Base-by-base conservation (phyloP, 495 filamentous ascomycete species). In the Penicillium angulare region DNA sequence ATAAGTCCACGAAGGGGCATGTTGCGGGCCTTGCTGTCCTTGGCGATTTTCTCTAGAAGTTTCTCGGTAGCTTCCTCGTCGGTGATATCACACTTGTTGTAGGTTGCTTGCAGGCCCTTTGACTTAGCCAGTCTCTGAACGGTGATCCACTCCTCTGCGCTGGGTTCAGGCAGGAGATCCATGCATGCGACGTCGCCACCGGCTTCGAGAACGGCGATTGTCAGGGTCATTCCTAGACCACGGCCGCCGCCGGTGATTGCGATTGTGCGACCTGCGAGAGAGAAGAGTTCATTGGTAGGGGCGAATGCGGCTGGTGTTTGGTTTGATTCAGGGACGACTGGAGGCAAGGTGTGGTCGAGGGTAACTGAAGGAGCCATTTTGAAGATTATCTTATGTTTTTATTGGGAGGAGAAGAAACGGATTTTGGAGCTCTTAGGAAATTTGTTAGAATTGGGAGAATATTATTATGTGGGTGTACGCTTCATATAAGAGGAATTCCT, bases 181-280 rank as follows among this genome's bases (percentile, higher is more conserved):
- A 88, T 77, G 50, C 88, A 79, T 39, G 76, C 78, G 49, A 89
- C 71, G 32, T 81, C 81, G 3, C 73, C 72, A 27, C 86, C 86
- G 55, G 88, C 84, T 65, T 90, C 86, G 23, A 90, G 78, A 17
- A 92, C 76, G 8, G 86, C 86, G 3, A 69, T 71, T 3, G 79
- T 77, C 15, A 79, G 75, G 9, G 75, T 68, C 22, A 86, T 78
- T 5, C 82, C 87, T 15, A 92, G 74, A 26, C 80, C 83, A 12
- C 87, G 85, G 33, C 80, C 79, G 47, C 87, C 86, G 16, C 87
- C 87, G 23, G 87, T 89, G 38, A 90, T 66, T 7, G 86, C 57
- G 35, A 91, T 74, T 18, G 90, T 86, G 56, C 85, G 87, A 66
- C 78, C 79, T 13, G 71, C 71, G 47, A 93, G 78, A 59, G 65